Evolutionary conservation across 257 asterid genomes (phyloP), one percentile per base, ranked within the genome.

Genomic region (Ilex aquifolium): DNA sequence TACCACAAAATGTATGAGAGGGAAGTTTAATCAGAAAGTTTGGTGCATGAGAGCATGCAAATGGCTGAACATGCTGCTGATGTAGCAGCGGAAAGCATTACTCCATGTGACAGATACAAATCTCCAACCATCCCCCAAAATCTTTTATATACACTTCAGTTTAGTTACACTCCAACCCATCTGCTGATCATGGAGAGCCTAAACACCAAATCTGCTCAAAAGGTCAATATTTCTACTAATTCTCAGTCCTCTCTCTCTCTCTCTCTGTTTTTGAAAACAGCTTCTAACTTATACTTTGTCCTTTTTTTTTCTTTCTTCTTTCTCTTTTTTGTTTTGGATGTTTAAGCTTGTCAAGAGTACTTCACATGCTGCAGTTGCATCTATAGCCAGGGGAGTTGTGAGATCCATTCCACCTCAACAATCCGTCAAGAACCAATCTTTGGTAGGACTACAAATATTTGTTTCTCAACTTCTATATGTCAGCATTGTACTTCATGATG

Each of bases 21-120:
- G 75, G 86, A 82, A 53, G 49, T 73, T 65, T 66, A 60, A 80
- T 74, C 88, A 64, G 82, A 77, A 75, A 39, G 83, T 83, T 83
- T 79, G 88, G 88, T 80, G 64, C 56, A 63, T 44, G 39, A 64
- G 63, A n/a, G n/a, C n/a, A n/a, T n/a, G n/a, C n/a, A n/a, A n/a
- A n/a, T n/a, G n/a, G n/a, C n/a, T n/a, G n/a, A n/a, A n/a, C n/a
- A n/a, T n/a, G n/a, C n/a, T n/a, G n/a, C n/a, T n/a, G n/a, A n/a
- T n/a, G n/a, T n/a, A n/a, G n/a, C n/a, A n/a, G n/a, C n/a, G n/a
- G n/a, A n/a, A n/a, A n/a, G n/a, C n/a, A n/a, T n/a, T n/a, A n/a
- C n/a, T n/a, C n/a, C n/a, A n/a, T n/a, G n/a, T n/a, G n/a, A n/a
- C n/a, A n/a, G n/a, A n/a, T n/a, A n/a, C n/a, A n/a, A n/a, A n/a